These are phyloP conservation scores for Boletus mariae DNA, from an alignment of 1,284 basidiomycete genomes.

Conservation along the genomic window DNA sequence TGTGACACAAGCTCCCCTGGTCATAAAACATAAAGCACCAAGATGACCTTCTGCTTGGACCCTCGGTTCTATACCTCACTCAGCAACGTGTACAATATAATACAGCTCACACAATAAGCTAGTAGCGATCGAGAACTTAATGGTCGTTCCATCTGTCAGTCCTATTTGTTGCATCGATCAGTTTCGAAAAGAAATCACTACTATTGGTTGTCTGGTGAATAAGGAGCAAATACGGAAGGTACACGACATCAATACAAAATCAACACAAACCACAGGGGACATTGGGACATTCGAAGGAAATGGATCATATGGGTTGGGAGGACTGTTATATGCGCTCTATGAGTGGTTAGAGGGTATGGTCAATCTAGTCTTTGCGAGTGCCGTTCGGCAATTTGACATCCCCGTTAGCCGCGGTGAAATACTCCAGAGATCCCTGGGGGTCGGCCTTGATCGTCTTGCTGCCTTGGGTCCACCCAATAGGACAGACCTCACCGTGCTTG, in stretches of 20 bases:
- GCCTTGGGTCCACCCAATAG: constrained; percentile 81
- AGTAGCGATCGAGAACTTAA: too few species aligned
- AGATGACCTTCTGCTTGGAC: not conserved
- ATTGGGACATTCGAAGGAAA: too few species aligned
- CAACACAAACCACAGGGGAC: not conserved
- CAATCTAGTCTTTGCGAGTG: constrained; percentile 24
- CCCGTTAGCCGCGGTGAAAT: constrained; percentile 50
- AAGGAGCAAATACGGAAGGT: not conserved
- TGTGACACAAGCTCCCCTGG: too few species aligned
- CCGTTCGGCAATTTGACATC: constrained; percentile 31
- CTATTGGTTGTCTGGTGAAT: not conserved
- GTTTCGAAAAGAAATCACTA: not conserved
- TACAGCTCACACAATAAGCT: not conserved
- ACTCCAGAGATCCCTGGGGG: constrained; percentile 69
- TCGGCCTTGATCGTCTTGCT: constrained; percentile 75
- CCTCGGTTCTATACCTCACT: not conserved
- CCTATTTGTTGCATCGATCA: not conserved
- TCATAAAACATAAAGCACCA: too few species aligned
- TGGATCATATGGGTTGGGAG: too few species aligned
- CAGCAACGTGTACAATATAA: not conserved
- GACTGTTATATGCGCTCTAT: too few species aligned
- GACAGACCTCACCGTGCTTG: constrained; percentile 86
- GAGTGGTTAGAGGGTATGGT: not conserved
- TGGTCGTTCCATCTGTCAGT: too few species aligned
- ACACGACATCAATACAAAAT: not conserved